Evolutionary conservation across 805 yeast genomes (phyloP), one percentile per base, ranked within the genome.

Genomic region (Saccharomycopsis olivae): DNA sequence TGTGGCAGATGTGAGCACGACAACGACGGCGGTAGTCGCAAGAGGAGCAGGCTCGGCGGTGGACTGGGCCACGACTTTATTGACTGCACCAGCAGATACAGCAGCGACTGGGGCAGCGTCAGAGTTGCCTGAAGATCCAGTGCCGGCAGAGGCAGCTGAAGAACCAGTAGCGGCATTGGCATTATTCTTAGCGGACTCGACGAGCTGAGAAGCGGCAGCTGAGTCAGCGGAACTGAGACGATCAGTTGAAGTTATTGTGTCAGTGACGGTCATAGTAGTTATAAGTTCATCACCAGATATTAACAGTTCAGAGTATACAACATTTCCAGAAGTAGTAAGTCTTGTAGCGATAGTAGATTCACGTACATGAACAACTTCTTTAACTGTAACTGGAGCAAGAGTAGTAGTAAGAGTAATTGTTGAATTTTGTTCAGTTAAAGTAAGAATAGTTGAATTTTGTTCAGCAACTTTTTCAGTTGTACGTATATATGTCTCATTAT

Each of bases 301-400:
- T n/a, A n/a, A n/a, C n/a, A n/a, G 30, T n/a, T 34, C 41, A 15
- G 41, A 33, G 28, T 37, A 38, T 13, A 41, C 39, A n/a, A 41
- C 41, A 17, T 34, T 27, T 11, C 35, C 39, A 28, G 46, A 38
- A 20, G 41, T 38, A 3, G 39, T 16, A 9, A 32, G 20, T 4
- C 3, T 17, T 9, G 41, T 30, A 20, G 30, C 35, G 15, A 14
- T 24, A 19, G n/a, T 11, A 27, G 14, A 15, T 4, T 15, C 29
- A 17, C 20, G 16, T n/a, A 24, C 37, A 16, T 36, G 35, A 11
- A 35, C 40, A 13, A 34, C 27, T 5, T 4, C 14, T 11, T 36
- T 36, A 3, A 27, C 3, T 15, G 40, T 32, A 17, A 14, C 14
- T 17, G 36, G 31, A 17, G 9, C 37, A 19, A 19, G 28, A 23